Evolutionary conservation across 2,329 filamentous ascomycete species (phyloP), one percentile per base, ranked within the genome.

Genomic region (Cladosporium sp.): DNA sequence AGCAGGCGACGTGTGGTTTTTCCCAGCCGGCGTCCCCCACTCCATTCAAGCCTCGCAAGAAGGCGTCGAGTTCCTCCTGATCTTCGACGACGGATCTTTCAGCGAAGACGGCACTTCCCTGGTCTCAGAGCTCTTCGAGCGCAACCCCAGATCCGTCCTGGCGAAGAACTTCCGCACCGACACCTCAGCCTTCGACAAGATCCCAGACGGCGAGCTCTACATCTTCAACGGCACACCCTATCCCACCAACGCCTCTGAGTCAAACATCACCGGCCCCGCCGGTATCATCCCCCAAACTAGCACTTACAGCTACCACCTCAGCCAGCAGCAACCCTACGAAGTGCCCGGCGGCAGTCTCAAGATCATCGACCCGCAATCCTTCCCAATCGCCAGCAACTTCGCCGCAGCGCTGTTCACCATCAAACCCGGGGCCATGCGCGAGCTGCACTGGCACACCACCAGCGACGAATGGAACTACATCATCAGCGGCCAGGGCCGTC

Each of bases 401-500:
- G 84, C 86, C 3, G 82, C 83, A 0, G 86, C 85, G 0, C 78
- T 88, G 1, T 84, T 88, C 11, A 85, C 83, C 2, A 78, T 88
- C 36, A 79, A 87, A 70, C 86, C 87, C 0, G 87, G 87, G n/a
- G 86, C 86, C 1, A 86, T 89, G 84, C 83, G 87, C 26, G 87
- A 89, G 72, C 78, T 89, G 52, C 87, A 89, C 77, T 89, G 87
- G 86, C 86, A 89, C 76, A 84, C 84, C 1, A 81, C 80, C 0
- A 83, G 80, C 10, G 86, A 88, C 73, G 86, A 88, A 74, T 88
- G 86, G 86, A 82, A 81, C 60, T 88, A 85, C 75, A 87, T 88
- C 78, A 76, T 88, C 8, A 74, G 81, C 64, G 87, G 87, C 0
- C 81, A 81, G 12, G 87, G 82, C 0, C 82, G 86, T 11, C 80